Evolutionary conservation across 208 protist species (phyloP).

Genomic region (Herpetomonas muscarum): DNA sequence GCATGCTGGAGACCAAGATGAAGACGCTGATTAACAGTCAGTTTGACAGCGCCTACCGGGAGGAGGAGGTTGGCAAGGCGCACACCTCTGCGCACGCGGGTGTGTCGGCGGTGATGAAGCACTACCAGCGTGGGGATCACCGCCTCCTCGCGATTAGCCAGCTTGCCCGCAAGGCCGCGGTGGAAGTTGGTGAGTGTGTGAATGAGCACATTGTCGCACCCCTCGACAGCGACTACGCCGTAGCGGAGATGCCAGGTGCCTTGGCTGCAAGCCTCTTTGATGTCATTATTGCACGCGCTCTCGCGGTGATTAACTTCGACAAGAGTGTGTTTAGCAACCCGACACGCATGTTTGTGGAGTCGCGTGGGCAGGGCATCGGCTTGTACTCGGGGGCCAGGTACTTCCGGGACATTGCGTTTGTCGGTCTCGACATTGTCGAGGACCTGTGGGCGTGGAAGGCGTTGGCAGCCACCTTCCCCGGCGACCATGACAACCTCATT

Average conservation of each 20-base stretch:
- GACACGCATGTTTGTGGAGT: conserved; percentile 62
- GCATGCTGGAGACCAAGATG: conserved; percentile 47
- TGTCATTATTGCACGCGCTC: conserved; percentile 43
- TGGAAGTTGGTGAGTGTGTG: conserved; percentile 52
- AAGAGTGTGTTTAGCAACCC: conserved; percentile 36
- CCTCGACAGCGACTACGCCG: conserved; percentile 72
- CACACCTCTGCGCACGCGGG: conserved; percentile 16
- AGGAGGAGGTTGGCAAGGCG: conserved; percentile 53
- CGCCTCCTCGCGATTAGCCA: conserved; percentile 48
- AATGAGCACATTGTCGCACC: conserved; percentile 50
- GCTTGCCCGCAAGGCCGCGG: conserved; percentile 27
- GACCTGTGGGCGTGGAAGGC: conserved; percentile 81
- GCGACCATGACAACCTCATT: conserved; percentile 59
- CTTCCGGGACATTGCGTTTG: conserved; percentile 76
- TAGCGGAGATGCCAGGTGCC: conserved; percentile 61
- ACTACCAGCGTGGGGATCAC: conserved; percentile 79
- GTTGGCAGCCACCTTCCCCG: conserved; percentile 40
- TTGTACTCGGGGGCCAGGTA: conserved; percentile 38
- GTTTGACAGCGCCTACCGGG: conserved; percentile 49
- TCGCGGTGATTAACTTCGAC: conserved; percentile 48
- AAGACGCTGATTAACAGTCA: conserved; percentile 30
- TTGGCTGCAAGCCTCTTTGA: conserved; percentile 54
- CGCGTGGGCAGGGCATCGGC: conserved; percentile 59
- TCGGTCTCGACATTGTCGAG: conserved; percentile 70
- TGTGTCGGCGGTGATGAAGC: conserved; percentile 38